A percentile compares a stretch with the other conserved stretches of the same genome.
These are phyloP conservation scores for Scedosporium minutisporum DNA, from an alignment of 2,329 filamentous ascomycete species.

Conservation along the genomic window DNA sequence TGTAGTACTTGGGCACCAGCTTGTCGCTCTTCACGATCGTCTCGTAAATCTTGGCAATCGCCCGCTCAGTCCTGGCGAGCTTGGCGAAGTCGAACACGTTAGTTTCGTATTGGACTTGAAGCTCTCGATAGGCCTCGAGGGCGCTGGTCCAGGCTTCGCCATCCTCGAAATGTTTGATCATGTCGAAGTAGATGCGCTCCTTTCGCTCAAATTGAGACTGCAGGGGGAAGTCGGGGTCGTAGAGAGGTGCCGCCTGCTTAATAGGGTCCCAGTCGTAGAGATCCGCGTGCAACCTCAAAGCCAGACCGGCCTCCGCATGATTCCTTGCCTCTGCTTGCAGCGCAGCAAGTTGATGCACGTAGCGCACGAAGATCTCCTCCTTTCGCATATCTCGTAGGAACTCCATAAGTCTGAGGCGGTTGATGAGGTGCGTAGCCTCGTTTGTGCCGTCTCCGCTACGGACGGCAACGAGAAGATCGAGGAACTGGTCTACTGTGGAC, in stretches of 20 bases:
- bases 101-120: conserved; percentile 82
- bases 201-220: conserved; percentile 89
- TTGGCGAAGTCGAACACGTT: conserved; percentile 89
- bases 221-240: conserved; percentile 67
- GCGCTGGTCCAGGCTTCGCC: conserved; percentile 91
- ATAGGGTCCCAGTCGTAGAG: conserved; percentile 84
- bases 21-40: conserved; percentile 74
- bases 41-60: conserved; percentile 89
- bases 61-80: conserved; percentile 76
- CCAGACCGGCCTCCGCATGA: conserved; percentile 78
- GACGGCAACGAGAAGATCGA: conserved; percentile 84
- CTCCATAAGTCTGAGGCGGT: conserved; percentile 85
- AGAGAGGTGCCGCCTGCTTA: conserved; percentile 52
- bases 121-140: conserved; percentile 77
- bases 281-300: conserved; percentile 82
- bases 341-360: conserved; percentile 81
- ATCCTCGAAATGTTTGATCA: conserved; percentile 91
- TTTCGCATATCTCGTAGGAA: conserved; percentile 95
- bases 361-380: conserved; percentile 91
- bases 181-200: conserved; percentile 83
- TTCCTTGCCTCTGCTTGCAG: conserved; percentile 70
- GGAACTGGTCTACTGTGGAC: conserved; percentile 75
- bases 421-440: conserved; percentile 75
- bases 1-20: conserved; percentile 76
- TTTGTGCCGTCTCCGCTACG: conserved; percentile 65